Conservation (phyloP, 371 early-diverging fungal genomes). For the Actinomortierella ambigua region DNA sequence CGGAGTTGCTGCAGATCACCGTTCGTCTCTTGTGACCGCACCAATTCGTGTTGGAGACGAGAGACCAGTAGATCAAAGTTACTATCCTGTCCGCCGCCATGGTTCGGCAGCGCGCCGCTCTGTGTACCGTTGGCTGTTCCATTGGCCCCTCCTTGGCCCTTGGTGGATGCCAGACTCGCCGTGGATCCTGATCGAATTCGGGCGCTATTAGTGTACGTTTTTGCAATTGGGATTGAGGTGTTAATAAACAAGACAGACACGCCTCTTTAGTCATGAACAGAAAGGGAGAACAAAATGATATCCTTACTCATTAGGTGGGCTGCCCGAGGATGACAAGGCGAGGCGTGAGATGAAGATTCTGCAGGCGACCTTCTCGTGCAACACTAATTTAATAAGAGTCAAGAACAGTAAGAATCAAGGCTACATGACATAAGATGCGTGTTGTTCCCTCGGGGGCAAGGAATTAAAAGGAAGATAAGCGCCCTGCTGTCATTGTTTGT, state of each 20-base stretch:
- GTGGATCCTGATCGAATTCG: conserved; percentile 3
- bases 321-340: conserved; percentile 21
- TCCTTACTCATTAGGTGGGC: conserved; percentile 41
- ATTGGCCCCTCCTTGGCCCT: background rate
- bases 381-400: conserved; percentile 47
- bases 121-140: background rate
- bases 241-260: background rate
- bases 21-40: conserved; percentile 42
- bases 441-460: no score
- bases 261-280: no score
- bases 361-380: conserved; percentile 75
- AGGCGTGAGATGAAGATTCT: conserved; percentile 52
- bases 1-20: conserved; percentile 26
- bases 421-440: conserved; percentile 1
- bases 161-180: background rate
- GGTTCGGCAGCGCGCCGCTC: background rate
- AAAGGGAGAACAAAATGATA: no score
- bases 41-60: conserved; percentile 36
- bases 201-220: background rate
- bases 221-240: background rate
- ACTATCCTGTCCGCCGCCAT: conserved; percentile 25
- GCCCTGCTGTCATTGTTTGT: no score
- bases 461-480: no score
- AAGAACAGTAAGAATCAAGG: background rate
- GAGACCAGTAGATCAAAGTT: conserved; percentile 44